A percentile compares a stretch with the other conserved stretches of the same genome.
Evolutionary conservation across 345 rosid genomes (phyloP).

Genomic region (Adansonia digitata): DNA sequence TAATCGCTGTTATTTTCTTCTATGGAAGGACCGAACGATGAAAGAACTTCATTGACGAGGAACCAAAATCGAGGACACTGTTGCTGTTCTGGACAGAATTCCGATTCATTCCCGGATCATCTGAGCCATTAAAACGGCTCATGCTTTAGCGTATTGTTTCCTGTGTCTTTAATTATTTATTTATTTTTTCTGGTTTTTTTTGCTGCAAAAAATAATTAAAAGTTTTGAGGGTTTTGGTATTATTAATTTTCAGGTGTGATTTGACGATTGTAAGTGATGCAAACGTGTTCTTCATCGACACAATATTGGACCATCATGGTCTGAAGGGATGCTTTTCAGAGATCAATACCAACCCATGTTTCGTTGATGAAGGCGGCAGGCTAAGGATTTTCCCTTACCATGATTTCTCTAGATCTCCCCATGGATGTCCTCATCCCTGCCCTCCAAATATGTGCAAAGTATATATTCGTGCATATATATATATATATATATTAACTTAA

Average conservation of each 20-base stretch:
- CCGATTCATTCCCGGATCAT: constrained; percentile 65
- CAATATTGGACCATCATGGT: constrained; percentile 62
- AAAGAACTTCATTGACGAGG: no score
- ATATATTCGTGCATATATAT: no score
- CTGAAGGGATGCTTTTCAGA: constrained; percentile 58
- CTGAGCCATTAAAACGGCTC: constrained; percentile 65
- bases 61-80: no score
- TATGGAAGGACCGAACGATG: no score
- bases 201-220: background rate
- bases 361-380: no score
- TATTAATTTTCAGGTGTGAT: constrained; percentile 48
- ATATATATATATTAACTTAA: no score
- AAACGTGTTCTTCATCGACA: constrained; percentile 77
- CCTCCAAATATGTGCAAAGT: constrained; percentile 99
- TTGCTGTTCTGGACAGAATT: no score
- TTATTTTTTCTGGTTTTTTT: background rate
- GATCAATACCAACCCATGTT: constrained; percentile 55
- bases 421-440: constrained; percentile 52
- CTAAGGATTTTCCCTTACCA: constrained; percentile 58
- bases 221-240: background rate
- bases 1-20: no score
- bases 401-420: constrained; percentile 48
- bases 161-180: no score
- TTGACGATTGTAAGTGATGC: no score
- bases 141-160: constrained; percentile 75